These are phyloP conservation scores for Fusarium incarnatum DNA, from an alignment of 2,329 filamentous ascomycete genomes.

Conservation along the genomic window DNA sequence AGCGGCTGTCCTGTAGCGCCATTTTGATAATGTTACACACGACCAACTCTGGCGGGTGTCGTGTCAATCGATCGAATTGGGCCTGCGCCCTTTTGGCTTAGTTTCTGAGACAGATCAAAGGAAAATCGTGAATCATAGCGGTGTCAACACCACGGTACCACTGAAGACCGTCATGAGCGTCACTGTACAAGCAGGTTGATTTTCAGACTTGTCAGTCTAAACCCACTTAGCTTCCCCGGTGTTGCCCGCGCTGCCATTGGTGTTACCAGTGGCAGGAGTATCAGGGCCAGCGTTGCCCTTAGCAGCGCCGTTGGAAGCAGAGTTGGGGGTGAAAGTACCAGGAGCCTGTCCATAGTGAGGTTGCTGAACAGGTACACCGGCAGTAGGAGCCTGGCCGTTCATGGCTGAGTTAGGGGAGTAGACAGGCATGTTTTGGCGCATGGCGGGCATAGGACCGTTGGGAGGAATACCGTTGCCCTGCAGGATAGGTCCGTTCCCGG, in stretches of 20 bases:
- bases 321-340: conserved; percentile 37
- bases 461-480: conserved; percentile 44
- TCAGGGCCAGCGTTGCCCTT: conserved; percentile 17
- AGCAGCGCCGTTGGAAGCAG: conserved; percentile 6
- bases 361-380: conserved; percentile 46
- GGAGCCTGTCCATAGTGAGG: conserved; percentile 47
- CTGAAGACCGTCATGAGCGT: conserved; percentile 43
- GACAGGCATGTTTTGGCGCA: conserved; percentile 51
- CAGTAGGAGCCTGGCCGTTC: conserved; percentile 47
- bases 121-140: conserved; percentile 58
- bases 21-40: conserved; percentile 54
- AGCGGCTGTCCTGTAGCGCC: conserved; percentile 43
- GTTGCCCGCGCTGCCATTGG: conserved; percentile 38
- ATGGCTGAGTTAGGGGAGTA: conserved; percentile 52
- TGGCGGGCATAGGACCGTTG: conserved; percentile 41
- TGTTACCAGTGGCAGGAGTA: conserved; percentile 25
- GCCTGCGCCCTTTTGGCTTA: conserved; percentile 43
- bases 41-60: conserved; percentile 43
- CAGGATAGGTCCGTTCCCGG: conserved; percentile 55
- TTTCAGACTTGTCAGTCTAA: conserved; percentile 49
- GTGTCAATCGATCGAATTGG: conserved; percentile 45
- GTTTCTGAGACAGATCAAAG: conserved; percentile 51
- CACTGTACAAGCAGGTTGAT: conserved; percentile 51
- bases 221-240: conserved; percentile 55
- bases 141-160: conserved; percentile 52